Base-by-base conservation (phyloP, 2,329 filamentous ascomycete genomes). In the Exophiala sideris region DNA sequence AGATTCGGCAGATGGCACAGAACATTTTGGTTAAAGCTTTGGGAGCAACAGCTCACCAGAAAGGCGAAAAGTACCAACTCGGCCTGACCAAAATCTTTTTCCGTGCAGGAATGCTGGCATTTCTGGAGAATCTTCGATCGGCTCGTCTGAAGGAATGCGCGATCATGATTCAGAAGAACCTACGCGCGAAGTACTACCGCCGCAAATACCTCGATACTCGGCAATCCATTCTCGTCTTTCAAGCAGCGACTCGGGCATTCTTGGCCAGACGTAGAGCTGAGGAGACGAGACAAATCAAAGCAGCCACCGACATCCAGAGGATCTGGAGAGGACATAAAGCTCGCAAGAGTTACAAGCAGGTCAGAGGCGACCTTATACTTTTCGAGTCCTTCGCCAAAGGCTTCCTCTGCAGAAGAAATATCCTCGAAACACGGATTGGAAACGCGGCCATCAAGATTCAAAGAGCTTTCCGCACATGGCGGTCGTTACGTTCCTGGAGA, bases 41-140 rank as follows among this genome's bases (percentile, higher is more conserved):
- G 29, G 92, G 89, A 52, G 85, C 88, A 58, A 85, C 84, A 63
- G 89, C 80, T 40, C 84, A 83, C 56, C 83, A 87, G 64, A 87
- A 86, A 45, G 74, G 86, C 50, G 94, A 97, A 76, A 99, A 96
- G 74, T 99, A 97, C 69, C 94, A 99, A 74, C 83, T 99, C 61
- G 94, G 94, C 75, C 79, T 97, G 62, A 97, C 92, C 48, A 99
- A 99, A 77, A 96, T 99, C 69, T 99, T 99, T 77, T 99, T 99
- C 84, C 88, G 94, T 57, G 94, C 94, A 52, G 94, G 94, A 72
- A 99, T 99, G 94, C 85, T 99, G 65, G 94, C 94, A 5, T 96
- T 96, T 76, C 78, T 99, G 47, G 94, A 99, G 74, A 96, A 96
- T 63, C 79, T 96, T 61, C 85, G 94, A 55, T 96, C 94, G 10